phyloP scores from a whole-genome alignment of 768 basidiomycete genomes.

The Daedaleopsis nitida region DNA sequence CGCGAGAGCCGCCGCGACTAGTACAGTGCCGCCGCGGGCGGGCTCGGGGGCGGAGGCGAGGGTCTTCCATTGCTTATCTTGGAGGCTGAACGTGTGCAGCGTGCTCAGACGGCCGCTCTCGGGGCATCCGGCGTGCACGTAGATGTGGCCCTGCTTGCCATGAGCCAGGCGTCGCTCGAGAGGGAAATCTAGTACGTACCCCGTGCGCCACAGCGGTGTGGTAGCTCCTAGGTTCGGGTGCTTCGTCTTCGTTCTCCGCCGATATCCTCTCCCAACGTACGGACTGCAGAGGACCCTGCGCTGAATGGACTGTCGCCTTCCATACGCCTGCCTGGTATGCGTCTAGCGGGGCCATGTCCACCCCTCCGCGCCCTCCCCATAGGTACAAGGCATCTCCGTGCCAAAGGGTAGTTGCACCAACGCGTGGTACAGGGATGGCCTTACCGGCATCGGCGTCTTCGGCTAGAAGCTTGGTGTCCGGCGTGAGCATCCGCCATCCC shows the following conservation, averaged over 20 bases:
- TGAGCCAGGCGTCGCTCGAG: neutral
- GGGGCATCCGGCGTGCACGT: slow-evolving; percentile 46
- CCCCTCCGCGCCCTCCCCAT: slow-evolving; percentile 50
- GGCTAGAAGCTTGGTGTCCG: neutral
- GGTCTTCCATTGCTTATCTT: slow-evolving; percentile 31
- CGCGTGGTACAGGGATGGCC: slow-evolving; percentile 29
- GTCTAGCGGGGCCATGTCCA: slow-evolving; percentile 39
- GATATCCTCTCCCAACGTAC: slow-evolving; percentile 35
- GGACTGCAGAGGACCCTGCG: neutral
- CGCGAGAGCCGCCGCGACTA: slow-evolving; percentile 28
- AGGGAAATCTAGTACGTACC: slow-evolving; percentile 25
- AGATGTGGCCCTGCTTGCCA: slow-evolving; percentile 31
- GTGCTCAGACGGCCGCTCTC: slow-evolving; percentile 36
- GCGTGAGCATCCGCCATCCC: slow-evolving; percentile 28
- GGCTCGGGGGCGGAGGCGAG: slow-evolving; percentile 41
- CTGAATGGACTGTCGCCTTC: slow-evolving; percentile 9
- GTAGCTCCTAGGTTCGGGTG: slow-evolving; percentile 38
- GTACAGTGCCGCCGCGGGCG: slow-evolving; percentile 43
- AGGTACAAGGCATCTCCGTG: slow-evolving; percentile 29
- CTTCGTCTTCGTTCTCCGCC: slow-evolving; percentile 31
- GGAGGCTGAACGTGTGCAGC: slow-evolving; percentile 38
- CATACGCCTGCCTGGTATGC: slow-evolving; percentile 22
- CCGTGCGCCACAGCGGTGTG: slow-evolving; percentile 35
- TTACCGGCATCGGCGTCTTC: slow-evolving; percentile 2
- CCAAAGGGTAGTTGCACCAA: slow-evolving; percentile 20